phyloP scores from a whole-genome alignment of 2,329 filamentous ascomycete genomes.

The Aspergillus cejpii region DNA sequence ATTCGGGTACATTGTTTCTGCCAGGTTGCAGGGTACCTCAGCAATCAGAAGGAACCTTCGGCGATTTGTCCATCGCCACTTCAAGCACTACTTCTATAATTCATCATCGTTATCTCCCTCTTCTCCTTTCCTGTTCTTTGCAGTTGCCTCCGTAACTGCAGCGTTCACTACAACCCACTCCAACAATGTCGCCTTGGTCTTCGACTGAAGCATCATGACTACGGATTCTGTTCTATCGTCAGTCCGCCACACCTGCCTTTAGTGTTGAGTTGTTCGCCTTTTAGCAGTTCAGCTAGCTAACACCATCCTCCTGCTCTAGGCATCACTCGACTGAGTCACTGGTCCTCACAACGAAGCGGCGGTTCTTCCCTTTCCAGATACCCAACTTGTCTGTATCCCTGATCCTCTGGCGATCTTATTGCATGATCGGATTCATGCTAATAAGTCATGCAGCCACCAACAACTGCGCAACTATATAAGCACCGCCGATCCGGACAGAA shows the following conservation, averaged over 20 bases:
- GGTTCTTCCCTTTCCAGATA: slow-evolving; percentile 62
- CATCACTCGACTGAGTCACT: slow-evolving; percentile 60
- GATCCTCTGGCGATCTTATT: slow-evolving; percentile 2
- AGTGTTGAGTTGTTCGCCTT: slow-evolving; percentile 5
- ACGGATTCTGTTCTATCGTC: slow-evolving; percentile 37
- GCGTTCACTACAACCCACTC: slow-evolving; percentile 6
- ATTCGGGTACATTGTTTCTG: neutral
- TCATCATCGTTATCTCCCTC: slow-evolving; percentile 4
- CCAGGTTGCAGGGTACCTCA: neutral
- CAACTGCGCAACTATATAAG: slow-evolving; percentile 80
- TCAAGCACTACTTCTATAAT: neutral
- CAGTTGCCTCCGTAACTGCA: slow-evolving; percentile 11
- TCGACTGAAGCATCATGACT: slow-evolving; percentile 36
- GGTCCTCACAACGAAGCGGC: slow-evolving; percentile 54
- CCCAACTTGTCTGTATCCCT: slow-evolving; percentile 53
- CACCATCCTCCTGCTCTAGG: slow-evolving; percentile 37
- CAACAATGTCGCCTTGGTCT: slow-evolving; percentile 32
- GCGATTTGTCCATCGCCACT: neutral
- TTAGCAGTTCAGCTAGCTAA: slow-evolving; percentile 10
- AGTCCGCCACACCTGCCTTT: slow-evolving; percentile 16
- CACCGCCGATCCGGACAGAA: slow-evolving; percentile 63
- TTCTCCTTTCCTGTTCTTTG: slow-evolving; percentile 1
- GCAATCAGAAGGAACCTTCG: neutral
- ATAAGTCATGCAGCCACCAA: slow-evolving; percentile 32
- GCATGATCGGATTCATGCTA: slow-evolving; percentile 7